These are phyloP conservation scores for Pleurozium schreberi DNA, from an alignment of 225 moss, liverwort and hornwort genomes.

Conservation along the genomic window DNA sequence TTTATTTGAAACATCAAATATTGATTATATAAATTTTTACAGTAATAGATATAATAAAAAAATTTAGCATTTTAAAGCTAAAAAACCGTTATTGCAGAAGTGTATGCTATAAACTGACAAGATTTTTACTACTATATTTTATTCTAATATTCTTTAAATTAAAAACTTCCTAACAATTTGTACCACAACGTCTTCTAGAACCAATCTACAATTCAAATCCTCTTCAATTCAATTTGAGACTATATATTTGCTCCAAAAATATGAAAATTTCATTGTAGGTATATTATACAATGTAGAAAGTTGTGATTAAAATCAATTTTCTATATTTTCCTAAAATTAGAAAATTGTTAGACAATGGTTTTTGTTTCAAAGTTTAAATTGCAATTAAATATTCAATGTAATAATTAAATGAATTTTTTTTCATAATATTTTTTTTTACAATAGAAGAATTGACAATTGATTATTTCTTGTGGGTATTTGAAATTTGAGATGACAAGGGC, in stretches of 20 bases:
- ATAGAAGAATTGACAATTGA: background rate
- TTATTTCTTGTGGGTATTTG: background rate
- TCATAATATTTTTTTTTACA: too few species aligned
- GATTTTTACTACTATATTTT: too few species aligned
- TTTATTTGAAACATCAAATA: background rate
- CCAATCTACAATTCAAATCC: background rate
- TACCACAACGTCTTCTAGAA: background rate
- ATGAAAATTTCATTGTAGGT: background rate
- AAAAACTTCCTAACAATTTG: too few species aligned
- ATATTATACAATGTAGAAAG: background rate
- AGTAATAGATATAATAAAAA: too few species aligned
- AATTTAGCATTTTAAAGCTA: too few species aligned
- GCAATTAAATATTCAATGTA: background rate
- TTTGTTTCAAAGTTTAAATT: background rate
- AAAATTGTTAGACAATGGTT: background rate
- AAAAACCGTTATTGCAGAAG: too few species aligned
- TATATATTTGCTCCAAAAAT: background rate
- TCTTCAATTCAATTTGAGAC: background rate
- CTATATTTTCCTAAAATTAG: fast-evolving
- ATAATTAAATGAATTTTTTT: background rate
- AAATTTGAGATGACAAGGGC: background rate
- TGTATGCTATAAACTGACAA: fast-evolving
- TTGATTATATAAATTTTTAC: too few species aligned
- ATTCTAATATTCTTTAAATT: too few species aligned
- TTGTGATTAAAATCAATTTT: too few species aligned